Evolutionary conservation across 306 rosid species (phyloP), one percentile per base, ranked within the genome.

Genomic region (Cyclanthera cordifolia): DNA sequence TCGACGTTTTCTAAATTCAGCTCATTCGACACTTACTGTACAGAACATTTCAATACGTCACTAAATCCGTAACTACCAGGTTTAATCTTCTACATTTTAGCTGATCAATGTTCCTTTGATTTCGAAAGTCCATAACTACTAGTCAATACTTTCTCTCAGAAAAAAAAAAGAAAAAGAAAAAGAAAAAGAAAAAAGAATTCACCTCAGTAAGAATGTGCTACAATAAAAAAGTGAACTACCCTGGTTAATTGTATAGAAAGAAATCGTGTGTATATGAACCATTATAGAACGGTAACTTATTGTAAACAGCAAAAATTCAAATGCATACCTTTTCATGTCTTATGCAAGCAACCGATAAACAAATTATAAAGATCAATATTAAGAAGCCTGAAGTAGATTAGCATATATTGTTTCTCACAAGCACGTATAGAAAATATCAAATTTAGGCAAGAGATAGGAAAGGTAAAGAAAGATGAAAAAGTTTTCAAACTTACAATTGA

Each of bases 401-500:
- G n/a, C n/a, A n/a, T 25, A 23, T 23, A 66, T 66, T 8, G 70
- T 47, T 15, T 7, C 12, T 20, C 10, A 3, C 37, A 45, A 66
- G 25, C 32, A 24, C 52, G 15, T 39, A 10, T 65, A 43, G n/a
- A 8, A 47, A 66, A 2, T 8, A 25, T 66, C 71, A 16, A 25
- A 66, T 7, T 8, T 13, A 46, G 53, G 23, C 15, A 66, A 25
- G 16, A 25, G 4, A 8, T 15, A n/a, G 16, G 39, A 25, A 66
- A 46, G 55, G 41, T 23, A 66, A 46, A 46, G 24, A 10, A 47
- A 46, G 34, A 43, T 1, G 70, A 65, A 45, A 28, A 25, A 46
- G 48, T 28, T 13, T 5, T 9, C 16, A 28, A 48, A 81, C 99
- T 88, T 79, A 94, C 99, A 82, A 78, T 73, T 85, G 79, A 90